Evolutionary conservation across 2,329 filamentous ascomycete species (phyloP).

Genomic region (Fusarium lyarnte): DNA sequence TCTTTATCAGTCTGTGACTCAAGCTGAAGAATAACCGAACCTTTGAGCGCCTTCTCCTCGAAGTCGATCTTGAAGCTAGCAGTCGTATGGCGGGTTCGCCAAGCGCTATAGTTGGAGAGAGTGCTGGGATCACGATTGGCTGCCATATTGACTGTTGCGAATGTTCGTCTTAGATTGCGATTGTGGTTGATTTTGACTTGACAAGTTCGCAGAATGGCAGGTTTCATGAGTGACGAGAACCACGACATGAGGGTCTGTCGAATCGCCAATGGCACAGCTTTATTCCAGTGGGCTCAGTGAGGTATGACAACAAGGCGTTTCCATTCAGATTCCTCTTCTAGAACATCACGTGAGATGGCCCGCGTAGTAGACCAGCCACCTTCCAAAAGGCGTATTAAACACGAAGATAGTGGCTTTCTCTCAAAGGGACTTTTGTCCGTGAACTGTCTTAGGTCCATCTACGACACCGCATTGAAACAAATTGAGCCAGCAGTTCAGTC

Average conservation of each 20-base stretch:
- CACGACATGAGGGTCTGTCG: conserved; percentile 41
- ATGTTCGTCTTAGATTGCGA: conserved; percentile 40
- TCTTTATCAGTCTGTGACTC: conserved; percentile 79
- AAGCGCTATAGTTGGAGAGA: conserved; percentile 89
- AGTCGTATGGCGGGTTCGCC: conserved; percentile 84
- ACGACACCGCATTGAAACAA: conserved; percentile 4
- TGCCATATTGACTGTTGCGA: conserved; percentile 47
- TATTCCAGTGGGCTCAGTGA: conserved; percentile 19
- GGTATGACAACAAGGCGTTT: conserved; percentile 9
- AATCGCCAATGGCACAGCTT: conserved; percentile 24
- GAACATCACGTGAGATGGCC: conserved; percentile 29
- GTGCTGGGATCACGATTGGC: conserved; percentile 82
- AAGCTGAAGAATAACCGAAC: conserved; percentile 79
- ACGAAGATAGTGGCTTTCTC: conserved; percentile 8
- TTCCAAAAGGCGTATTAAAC: conserved; percentile 24
- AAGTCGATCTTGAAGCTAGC: conserved; percentile 88
- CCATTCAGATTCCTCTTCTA: conserved; percentile 20
- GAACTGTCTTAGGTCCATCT: not conserved
- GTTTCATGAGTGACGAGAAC: conserved; percentile 42
- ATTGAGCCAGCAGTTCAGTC: not conserved
- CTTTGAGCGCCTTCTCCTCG: conserved; percentile 77
- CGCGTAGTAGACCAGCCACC: conserved; percentile 1
- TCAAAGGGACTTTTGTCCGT: conserved; percentile 12
- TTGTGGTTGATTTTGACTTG: conserved; percentile 39
- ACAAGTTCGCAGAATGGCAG: conserved; percentile 36